Conservation (phyloP, 352 stramenopile genomes). For the Phytophthora citricola region DNA sequence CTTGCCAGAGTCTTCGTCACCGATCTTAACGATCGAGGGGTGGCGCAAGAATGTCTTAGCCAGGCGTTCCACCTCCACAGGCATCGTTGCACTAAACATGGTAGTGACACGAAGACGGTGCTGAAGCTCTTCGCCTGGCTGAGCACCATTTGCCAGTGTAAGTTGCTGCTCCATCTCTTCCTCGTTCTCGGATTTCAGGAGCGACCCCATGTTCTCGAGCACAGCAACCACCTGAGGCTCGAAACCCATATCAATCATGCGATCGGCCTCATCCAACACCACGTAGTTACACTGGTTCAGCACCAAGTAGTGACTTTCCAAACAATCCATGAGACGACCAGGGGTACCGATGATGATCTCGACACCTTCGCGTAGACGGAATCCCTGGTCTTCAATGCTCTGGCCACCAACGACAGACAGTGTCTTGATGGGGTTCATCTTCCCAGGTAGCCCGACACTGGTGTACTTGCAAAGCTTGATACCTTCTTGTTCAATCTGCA, state of each 20-base stretch:
- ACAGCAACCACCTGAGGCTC: slow-evolving; percentile 96
- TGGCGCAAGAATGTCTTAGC: slow-evolving; percentile 97
- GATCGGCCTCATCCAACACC: slow-evolving; percentile 99
- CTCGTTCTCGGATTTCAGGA: slow-evolving; percentile 97
- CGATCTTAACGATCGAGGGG: slow-evolving; percentile 98
- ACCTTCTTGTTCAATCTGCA: slow-evolving; percentile 98
- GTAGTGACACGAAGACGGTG: slow-evolving; percentile 89
- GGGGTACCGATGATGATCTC: slow-evolving; percentile 99
- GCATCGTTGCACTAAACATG: slow-evolving; percentile 99
- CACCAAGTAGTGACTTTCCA: slow-evolving; percentile 98
- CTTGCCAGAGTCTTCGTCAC: slow-evolving; percentile 97
- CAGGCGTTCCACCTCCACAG: slow-evolving; percentile 96
- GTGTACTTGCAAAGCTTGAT: slow-evolving; percentile 93
- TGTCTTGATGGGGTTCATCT: slow-evolving; percentile 78
- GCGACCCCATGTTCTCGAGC: slow-evolving; percentile 97
- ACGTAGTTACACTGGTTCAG: slow-evolving; percentile 99
- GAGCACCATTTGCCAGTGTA: slow-evolving; percentile 51
- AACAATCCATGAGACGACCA: slow-evolving; percentile 97
- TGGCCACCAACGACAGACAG: slow-evolving; percentile 94
- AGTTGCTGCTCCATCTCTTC: slow-evolving; percentile 96
- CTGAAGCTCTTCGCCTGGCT: slow-evolving; percentile 47
- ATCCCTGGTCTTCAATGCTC: slow-evolving; percentile 96
- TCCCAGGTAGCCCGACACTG: slow-evolving; percentile 62
- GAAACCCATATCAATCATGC: slow-evolving; percentile 98
- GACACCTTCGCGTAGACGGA: slow-evolving; percentile 95